Conservation (phyloP, 495 filamentous ascomycete species). For the Astrocystis sublimbata region DNA sequence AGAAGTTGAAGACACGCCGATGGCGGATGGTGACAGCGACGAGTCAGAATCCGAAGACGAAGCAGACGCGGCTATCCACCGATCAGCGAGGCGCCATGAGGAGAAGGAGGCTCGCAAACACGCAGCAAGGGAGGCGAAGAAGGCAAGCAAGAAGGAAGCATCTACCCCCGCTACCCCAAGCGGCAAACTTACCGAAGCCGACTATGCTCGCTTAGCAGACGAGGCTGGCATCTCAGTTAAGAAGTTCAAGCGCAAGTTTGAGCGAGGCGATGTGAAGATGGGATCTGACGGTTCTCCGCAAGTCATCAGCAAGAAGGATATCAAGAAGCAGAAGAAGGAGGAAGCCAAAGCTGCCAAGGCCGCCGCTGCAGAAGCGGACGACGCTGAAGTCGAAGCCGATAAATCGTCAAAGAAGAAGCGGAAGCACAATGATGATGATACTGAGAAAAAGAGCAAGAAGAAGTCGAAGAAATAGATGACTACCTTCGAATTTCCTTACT, state of each 20-base stretch:
- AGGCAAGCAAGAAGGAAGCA: conserved; percentile 49
- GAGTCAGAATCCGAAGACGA: conserved; percentile 32
- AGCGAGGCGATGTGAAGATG: conserved; percentile 66
- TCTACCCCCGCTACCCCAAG: conserved; percentile 36
- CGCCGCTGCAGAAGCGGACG: conserved; percentile 22
- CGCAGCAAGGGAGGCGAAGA: conserved; percentile 41
- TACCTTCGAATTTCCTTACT: conserved; percentile 25
- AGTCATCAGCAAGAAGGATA: conserved; percentile 70
- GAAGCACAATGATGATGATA: conserved; percentile 33
- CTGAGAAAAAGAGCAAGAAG: conserved; percentile 50
- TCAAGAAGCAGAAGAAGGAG: conserved; percentile 73
- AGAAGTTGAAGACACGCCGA: conserved; percentile 55
- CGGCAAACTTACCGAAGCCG: conserved; percentile 39
- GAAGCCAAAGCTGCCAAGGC: conserved; percentile 50
- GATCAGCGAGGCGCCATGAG: conserved; percentile 46
- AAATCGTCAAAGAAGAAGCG: conserved; percentile 32
- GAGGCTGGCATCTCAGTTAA: conserved; percentile 65
- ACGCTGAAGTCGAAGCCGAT: conserved; percentile 23
- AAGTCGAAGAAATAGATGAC: conserved; percentile 46
- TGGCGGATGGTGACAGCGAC: conserved; percentile 35
- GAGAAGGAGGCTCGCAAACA: conserved; percentile 37
- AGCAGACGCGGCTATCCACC: conserved; percentile 41
- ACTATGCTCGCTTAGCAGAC: conserved; percentile 58
- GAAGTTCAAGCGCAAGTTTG: conserved; percentile 71
- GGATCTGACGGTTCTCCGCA: conserved; percentile 58